Evolutionary conservation across 257 asterid genomes (phyloP).

Genomic region (Capsicum chinense): DNA sequence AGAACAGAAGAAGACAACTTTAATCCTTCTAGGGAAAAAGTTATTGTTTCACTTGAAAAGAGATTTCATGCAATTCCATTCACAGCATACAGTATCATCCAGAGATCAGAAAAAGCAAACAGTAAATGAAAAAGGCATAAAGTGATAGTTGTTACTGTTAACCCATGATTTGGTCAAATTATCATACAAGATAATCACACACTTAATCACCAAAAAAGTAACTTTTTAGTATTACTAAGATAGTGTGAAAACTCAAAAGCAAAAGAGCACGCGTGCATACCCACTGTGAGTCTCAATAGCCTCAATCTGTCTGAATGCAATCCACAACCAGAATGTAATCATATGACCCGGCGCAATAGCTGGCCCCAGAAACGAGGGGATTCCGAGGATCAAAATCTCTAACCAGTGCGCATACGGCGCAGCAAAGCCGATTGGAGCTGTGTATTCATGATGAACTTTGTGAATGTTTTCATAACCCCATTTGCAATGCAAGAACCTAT

Average conservation of each 20-base stretch:
- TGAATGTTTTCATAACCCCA: slow-evolving; percentile 99
- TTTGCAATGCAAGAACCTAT: slow-evolving; percentile 81
- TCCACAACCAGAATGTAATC: slow-evolving; percentile 96
- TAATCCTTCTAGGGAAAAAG: slow-evolving; percentile 50
- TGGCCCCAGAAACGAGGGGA: slow-evolving; percentile 93
- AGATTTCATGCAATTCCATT: slow-evolving; percentile 52
- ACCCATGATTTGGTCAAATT: slow-evolving; percentile 75
- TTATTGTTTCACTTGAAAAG: slow-evolving; percentile 43
- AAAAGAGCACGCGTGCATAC: slow-evolving; percentile 73
- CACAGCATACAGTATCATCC: slow-evolving; percentile 52
- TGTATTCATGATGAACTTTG: slow-evolving; percentile 95
- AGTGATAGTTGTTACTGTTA: slow-evolving; percentile 40
- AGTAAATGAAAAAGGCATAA: slow-evolving; percentile 43
- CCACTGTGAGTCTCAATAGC: slow-evolving; percentile 99
- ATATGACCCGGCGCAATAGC: slow-evolving; percentile 93
- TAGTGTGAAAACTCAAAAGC: slow-evolving; percentile 15
- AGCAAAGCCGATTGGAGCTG: slow-evolving; percentile 93
- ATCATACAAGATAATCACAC: slow-evolving; percentile 45
- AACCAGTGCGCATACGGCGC: slow-evolving; percentile 99
- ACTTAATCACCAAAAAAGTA: slow-evolving; percentile 42
- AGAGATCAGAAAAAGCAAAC: slow-evolving; percentile 53
- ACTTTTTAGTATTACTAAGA: slow-evolving; percentile 14
- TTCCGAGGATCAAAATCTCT: slow-evolving; percentile 95
- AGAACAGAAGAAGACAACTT: slow-evolving; percentile 28
- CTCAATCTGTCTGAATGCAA: slow-evolving; percentile 91